phyloP scores from a whole-genome alignment of 129 eudicot species.

The Lonicera japonica region DNA sequence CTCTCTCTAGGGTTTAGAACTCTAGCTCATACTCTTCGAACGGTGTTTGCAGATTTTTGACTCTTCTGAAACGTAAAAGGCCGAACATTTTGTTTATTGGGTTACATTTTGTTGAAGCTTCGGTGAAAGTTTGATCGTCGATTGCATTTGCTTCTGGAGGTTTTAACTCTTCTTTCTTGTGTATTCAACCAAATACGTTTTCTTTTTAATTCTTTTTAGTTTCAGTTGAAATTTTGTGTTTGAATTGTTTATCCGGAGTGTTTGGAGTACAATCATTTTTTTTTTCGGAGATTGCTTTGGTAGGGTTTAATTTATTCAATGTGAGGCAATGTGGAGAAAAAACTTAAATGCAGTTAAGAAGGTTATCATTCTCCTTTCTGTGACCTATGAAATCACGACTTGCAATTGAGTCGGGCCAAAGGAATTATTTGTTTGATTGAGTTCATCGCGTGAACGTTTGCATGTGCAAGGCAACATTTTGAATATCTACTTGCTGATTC shows the following conservation, averaged over 20 bases:
- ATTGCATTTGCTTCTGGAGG: background rate
- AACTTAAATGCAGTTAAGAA: background rate
- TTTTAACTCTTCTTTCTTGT: background rate
- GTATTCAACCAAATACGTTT: background rate
- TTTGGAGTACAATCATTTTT: background rate
- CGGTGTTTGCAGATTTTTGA: background rate
- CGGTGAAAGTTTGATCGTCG: background rate
- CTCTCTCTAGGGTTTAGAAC: conserved; percentile 5
- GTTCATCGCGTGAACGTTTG: no score
- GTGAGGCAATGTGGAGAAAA: background rate
- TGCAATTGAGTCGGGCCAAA: no score
- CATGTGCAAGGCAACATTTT: no score
- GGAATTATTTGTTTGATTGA: background rate
- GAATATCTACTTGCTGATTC: no score
- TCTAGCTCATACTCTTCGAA: background rate
- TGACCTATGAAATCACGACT: no score
- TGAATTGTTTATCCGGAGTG: no score
- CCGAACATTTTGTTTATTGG: no score
- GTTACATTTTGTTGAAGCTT: background rate
- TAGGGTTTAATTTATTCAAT: background rate
- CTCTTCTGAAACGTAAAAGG: no score
- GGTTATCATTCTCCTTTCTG: no score
- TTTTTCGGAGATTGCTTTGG: background rate
- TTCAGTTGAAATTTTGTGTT: background rate
- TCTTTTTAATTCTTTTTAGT: background rate